These are phyloP conservation scores for Stropharia rugosoannulata DNA, from an alignment of 768 basidiomycete species.

Conservation along the genomic window DNA sequence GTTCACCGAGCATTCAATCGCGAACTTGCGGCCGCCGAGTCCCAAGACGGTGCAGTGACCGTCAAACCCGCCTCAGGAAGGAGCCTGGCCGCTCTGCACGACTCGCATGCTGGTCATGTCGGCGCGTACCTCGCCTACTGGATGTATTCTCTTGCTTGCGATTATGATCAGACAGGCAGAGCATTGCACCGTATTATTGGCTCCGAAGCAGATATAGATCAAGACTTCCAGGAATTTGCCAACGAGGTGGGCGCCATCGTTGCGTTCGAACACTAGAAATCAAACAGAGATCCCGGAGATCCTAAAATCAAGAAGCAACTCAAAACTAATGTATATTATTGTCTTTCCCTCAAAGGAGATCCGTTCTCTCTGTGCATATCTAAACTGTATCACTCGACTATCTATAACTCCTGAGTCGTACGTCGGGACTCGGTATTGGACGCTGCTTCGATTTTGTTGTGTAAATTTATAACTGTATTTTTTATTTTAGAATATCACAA, in stretches of 20 bases:
- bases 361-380: neutral
- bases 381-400: neutral
- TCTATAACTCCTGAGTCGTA: neutral
- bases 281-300: slow-evolving; percentile 9
- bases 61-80: slow-evolving; percentile 33
- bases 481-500: too few species aligned
- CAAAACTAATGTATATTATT: neutral
- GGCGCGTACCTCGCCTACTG: slow-evolving; percentile 41
- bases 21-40: slow-evolving; percentile 28
- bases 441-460: too few species aligned
- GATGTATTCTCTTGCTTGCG: slow-evolving; percentile 43
- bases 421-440: neutral
- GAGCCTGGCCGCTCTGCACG: slow-evolving; percentile 37
- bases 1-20: slow-evolving; percentile 31
- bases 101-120: slow-evolving; percentile 40
- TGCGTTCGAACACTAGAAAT: slow-evolving; percentile 1
- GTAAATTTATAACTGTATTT: too few species aligned
- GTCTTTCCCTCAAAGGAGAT: neutral
- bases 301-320: neutral
- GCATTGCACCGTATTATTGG: slow-evolving; percentile 34
- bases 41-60: slow-evolving; percentile 16
- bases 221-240: slow-evolving; percentile 28
- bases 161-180: slow-evolving; percentile 40
- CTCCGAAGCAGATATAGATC: slow-evolving; percentile 27
- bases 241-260: slow-evolving; percentile 19